Base-by-base conservation (phyloP, 305 asterid genomes). In the Solanum aculeatissimum region DNA sequence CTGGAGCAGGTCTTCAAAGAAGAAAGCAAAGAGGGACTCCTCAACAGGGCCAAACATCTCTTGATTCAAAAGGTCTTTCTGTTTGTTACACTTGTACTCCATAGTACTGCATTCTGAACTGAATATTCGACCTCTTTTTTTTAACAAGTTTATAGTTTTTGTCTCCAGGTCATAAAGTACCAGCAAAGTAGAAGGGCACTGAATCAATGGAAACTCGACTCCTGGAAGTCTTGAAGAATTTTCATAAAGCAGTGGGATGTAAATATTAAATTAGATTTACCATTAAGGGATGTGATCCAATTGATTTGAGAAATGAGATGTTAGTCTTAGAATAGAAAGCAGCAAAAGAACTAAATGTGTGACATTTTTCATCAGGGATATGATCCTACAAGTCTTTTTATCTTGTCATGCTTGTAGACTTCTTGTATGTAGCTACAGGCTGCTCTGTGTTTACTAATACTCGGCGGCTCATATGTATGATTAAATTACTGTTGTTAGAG, bases 41-140 rank as follows among this genome's bases (percentile, higher is more conserved):
- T 75, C 84, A 53, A 87, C 53, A 47, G 82, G 51, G 6, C 80
- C 53, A 45, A 51, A 86, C 54, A 74, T 55, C 84, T 84, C 90
- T n/a, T 87, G 92, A 25, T 87, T 89, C 10, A 88, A 92, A 87
- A 87, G 90, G 93, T 89, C 35, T 83, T 88, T 84, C 40, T 45
- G 40, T 72, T 72, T 23, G 58, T 82, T 55, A 70, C 65, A 80
- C 62, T 35, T 70, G 43, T 42, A 16, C 43, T 66, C 81, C 1
- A 1, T 72, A 72, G 57, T 19, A 51, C 32, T 43, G 47, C 55
- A 3, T 19, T 83, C 69, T 54, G 49, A 57, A 38, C 62, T 51
- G 55, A 83, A 58, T 71, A 45, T 71, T 74, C 4, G 2, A 45
- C 1, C 42, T 23, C 25, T 45, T 72, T 74, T 29, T 7, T 7